A percentile compares a stretch with the other conserved stretches of the same genome.
phyloP scores from a whole-genome alignment of 805 yeast species.

The Cyberlindnera petersonii region DNA sequence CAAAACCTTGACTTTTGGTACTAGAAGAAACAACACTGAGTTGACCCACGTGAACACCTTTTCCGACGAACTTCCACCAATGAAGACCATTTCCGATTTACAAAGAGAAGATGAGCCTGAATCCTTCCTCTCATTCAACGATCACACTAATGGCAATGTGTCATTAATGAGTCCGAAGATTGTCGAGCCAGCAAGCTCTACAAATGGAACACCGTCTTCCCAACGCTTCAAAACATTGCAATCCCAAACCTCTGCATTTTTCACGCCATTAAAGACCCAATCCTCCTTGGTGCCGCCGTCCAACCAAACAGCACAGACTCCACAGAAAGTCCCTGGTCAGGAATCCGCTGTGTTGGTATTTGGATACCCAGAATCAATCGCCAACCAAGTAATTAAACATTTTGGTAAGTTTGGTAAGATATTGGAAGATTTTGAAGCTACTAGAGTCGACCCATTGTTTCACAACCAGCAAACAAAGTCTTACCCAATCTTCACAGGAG shows the following conservation, averaged over 20 bases:
- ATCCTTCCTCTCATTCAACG: slow-evolving; percentile 20
- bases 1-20: slow-evolving; percentile 36
- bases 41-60: slow-evolving; percentile 29
- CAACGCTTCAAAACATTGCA: slow-evolving; percentile 1
- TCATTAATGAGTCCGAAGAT: slow-evolving; percentile 7
- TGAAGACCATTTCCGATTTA: slow-evolving; percentile 37
- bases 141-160: slow-evolving; percentile 13
- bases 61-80: slow-evolving; percentile 40
- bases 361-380: slow-evolving; percentile 80
- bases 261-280: slow-evolving; percentile 18
- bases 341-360: slow-evolving; percentile 77
- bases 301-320: slow-evolving; percentile 5
- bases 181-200: slow-evolving; percentile 5
- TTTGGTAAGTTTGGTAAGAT: slow-evolving; percentile 79
- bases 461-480: slow-evolving; percentile 28
- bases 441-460: slow-evolving; percentile 27
- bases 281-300: slow-evolving; percentile 1
- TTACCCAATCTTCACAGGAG: slow-evolving; percentile 77
- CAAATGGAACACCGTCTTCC: slow-evolving; percentile 4
- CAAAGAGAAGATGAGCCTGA: slow-evolving; percentile 34
- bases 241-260: slow-evolving; percentile 13
- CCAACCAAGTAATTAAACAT: slow-evolving; percentile 62
- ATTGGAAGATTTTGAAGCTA: slow-evolving; percentile 64
- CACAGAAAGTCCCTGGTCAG: slow-evolving; percentile 5
- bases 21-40: slow-evolving; percentile 28